Base-by-base conservation (phyloP, 176 grass and related monocot species). In the Carex littledalei region DNA sequence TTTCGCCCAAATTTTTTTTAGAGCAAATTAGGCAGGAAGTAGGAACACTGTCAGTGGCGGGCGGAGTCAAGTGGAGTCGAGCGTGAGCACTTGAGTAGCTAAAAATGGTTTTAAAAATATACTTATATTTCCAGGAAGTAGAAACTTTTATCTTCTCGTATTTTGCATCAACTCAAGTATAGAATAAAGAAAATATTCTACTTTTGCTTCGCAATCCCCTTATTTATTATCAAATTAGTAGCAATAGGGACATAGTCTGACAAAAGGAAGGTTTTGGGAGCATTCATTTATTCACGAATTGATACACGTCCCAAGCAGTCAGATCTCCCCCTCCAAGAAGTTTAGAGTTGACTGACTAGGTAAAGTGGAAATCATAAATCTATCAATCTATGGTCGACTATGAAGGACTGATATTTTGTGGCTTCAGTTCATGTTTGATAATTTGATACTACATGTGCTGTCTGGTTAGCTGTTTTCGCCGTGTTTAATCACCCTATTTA, bases 281-380 rank as follows among this genome's bases (percentile, higher is more conserved):
- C 15, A 67, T 13, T 34, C 1, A 69, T 6, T 76, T 76, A 53
- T 76, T 52, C 18, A 76, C 0, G 21, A 31, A 13, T 14, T 54
- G 72, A 47, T 76, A 17, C 72, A 54, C 47, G n/a, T 54, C 12
- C 47, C 72, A 47, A 76, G 72, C 47, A 53, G 72, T 76, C 72
- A 54, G 47, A 54, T 53, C 20, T 76, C 72, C 16, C 12, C 20
- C 18, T 29, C 47, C 72, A 76, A 76, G 45, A 76, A 76, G 54
- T 74, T 74, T 50, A 74, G 0, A 21, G 8, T 74, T 74, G 70
- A 74, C 39, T 11, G 41, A 50, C 41, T 5, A 35, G 29, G 21
- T 1, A 7, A 32, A 35, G 4, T 14, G 10, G 11, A 22, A 75
- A 43, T 20, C 18, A 49, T 11, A 49, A 49, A n/a, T n/a, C n/a